Evolutionary conservation across 306 rosid species (phyloP), one percentile per base, ranked within the genome.

Genomic region (Trichosanthes cucumerina): DNA sequence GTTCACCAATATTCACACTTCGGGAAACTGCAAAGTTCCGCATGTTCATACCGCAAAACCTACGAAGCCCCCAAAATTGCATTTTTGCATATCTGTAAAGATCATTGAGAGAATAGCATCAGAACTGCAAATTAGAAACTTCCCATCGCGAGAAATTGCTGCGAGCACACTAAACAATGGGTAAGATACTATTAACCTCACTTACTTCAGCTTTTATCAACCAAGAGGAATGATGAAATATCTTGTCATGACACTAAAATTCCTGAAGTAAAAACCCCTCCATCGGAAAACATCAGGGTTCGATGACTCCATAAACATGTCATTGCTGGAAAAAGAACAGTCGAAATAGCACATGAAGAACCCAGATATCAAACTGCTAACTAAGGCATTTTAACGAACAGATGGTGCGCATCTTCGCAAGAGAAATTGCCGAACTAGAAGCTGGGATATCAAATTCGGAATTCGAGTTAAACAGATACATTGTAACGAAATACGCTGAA

Each of bases 311-410:
- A 66, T 19, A 39, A 36, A 66, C 74, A 38, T 66, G 50, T 11
- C 50, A 4, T 5, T 10, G 11, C 9, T 23, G 36, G 12, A 70
- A 71, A 3, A 41, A 43, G 3, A 72, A 24, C 23, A 8, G 58
- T 46, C 7, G 6, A 26, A 72, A 21, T 1, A 7, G 14, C 43
- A 41, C 23, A 47, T 14, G 77, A 44, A 47, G 36, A 24, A 47
- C n/a, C 6, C 28, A 44, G 59, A 73, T 73, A 47, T 19, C 50
- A 18, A 66, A 68, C 15, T 38, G 38, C 43, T 23, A 26, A 44
- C 41, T 26, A 43, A 26, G 58, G 39, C 77, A 73, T 73, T 73
- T 73, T 47, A 15, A 1, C 77, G 15, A 73, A 73, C 77, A 73
- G 41, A 9, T 24, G 56, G 77, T 47, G 58, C 1, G 44, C 44